Evolutionary conservation across 768 basidiomycete species (phyloP), one percentile per base, ranked within the genome.

Genomic region (Mycena vitilis): DNA sequence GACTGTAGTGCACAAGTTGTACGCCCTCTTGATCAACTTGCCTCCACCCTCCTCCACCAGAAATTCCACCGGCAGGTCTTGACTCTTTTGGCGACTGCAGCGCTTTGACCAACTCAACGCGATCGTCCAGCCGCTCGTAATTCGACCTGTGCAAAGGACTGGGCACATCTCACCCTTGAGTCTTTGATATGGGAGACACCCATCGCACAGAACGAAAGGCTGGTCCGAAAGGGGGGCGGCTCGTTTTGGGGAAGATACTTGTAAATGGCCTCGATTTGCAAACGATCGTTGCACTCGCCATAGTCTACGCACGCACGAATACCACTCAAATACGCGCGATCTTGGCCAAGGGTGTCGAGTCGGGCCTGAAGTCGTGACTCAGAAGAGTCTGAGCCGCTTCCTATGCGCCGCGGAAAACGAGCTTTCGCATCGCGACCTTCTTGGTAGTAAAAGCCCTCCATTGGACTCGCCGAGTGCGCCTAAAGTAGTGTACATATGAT

Each of bases 341-440:
- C 7, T 81, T 89, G 69, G 68, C 79, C 6, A 74, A 80, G 11
- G 83, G 86, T 5, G 72, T 83, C 47, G 60, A 75, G 30, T 77
- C 78, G 10, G 78, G 0, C 63, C 76, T 13, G 72, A 73, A 34
- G 76, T 87, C 55, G n/a, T n/a, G n/a, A n/a, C n/a, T n/a, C n/a
- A n/a, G n/a, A n/a, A n/a, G 61, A 79, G 65, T 73, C 74, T 20
- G 87, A 89, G 37, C 83, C 89, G 7, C 80, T 91, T 0, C 86
- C 1, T 91, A 93, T 63, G 85, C 82, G 22, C 80, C 91, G 68
- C 86, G 92, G 40, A 93, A 92, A 76, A 82, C 87, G 5, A 81
- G 87, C 2, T 84, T 88, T 73, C 87, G 87, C 71, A 78, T 92
- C 54, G 73, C 81, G 23, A 82, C 83, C 48, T 83, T 93, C 71